Percentiles rank a stretch among this genome's conserved stretches.
Evolutionary conservation across 192 early-diverging fungal genomes (phyloP).

Genomic region (Backusella circina): DNA sequence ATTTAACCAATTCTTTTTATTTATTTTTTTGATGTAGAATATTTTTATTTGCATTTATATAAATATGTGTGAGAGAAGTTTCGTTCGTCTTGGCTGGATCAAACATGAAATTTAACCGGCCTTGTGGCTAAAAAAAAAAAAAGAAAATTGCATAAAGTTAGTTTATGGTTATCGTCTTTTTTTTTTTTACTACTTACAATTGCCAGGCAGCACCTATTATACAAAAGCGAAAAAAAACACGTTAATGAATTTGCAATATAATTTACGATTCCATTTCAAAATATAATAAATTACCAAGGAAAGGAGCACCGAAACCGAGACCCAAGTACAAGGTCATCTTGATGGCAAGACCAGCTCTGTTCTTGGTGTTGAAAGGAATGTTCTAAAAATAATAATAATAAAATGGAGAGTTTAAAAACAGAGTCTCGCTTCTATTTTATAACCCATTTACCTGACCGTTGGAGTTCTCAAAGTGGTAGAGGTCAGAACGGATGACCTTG

Average conservation of each 20-base stretch:
- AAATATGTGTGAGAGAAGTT: background rate
- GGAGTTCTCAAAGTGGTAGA: conserved; percentile 38
- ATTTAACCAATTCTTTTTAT: background rate
- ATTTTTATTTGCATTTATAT: background rate
- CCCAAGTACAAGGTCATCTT: conserved; percentile 50
- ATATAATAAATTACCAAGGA: conserved; percentile 37
- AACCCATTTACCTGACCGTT: conserved; percentile 31
- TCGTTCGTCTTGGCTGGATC: background rate
- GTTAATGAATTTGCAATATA: background rate
- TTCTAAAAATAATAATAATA: conserved; percentile 33
- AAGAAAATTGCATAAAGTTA: conserved; percentile 8
- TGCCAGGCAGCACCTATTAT: conserved; percentile 31
- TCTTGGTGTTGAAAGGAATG: conserved; percentile 58
- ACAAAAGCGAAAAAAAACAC: background rate
- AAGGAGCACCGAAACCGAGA: conserved; percentile 51
- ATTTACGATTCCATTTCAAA: background rate
- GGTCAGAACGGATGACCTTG: conserved; percentile 36
- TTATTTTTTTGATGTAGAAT: background rate
- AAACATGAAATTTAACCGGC: conserved; percentile 20
- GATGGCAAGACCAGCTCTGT: conserved; percentile 51
- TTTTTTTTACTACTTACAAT: conserved; percentile 30
- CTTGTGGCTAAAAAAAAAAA: conserved; percentile 25
- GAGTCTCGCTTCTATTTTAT: background rate
- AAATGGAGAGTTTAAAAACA: background rate
- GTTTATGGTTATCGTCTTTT: background rate